Percentiles rank a stretch among this genome's conserved stretches.
Evolutionary conservation across 176 grass and related monocot species (phyloP).

Genomic region (Hordeum vulgare): MorexV3_pseudomolecules_assembly NC_058518.1:116773397-116773896

Average conservation of each 20-base stretch:
- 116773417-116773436: not conserved
- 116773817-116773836: conserved; percentile 67
- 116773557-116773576: not conserved
- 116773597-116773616: not conserved
- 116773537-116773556: not conserved
- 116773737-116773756: conserved; percentile 23
- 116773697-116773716: not conserved
- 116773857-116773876: conserved; percentile 80
- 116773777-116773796: conserved; percentile 45
- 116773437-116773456: not conserved
- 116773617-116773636: not conserved
- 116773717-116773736: not conserved
- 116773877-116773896: not conserved
- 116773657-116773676: not conserved
- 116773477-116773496: not conserved
- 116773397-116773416: not conserved
- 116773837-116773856: conserved; percentile 63
- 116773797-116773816: conserved; percentile 57
- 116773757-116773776: conserved; percentile 62
- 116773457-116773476: not conserved
- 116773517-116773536: not conserved
- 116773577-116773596: not conserved
- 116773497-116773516: not conserved
- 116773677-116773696: not conserved
- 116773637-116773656: not conserved